A percentile compares a stretch with the other conserved stretches of the same genome.
Evolutionary conservation across 192 early-diverging fungal genomes (phyloP).

Genomic region (Diversispora epigaea): DNA sequence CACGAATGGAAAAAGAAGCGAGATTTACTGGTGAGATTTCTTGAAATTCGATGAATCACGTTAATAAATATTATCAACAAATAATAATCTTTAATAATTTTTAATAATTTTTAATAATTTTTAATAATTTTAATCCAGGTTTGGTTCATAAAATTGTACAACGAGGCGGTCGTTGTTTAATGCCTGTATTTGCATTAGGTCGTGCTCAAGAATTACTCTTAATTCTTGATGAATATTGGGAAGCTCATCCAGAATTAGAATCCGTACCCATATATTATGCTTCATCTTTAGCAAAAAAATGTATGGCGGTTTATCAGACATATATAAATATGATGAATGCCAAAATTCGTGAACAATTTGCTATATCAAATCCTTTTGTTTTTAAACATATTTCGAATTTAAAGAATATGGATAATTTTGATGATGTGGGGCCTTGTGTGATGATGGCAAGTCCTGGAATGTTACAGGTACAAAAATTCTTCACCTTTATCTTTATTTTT

Average conservation of each 20-base stretch:
- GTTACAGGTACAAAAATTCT: slow-evolving; percentile 68
- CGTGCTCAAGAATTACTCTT: slow-evolving; percentile 94
- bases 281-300: slow-evolving; percentile 90
- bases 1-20: slow-evolving; percentile 87
- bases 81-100: background rate
- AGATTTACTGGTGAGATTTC: slow-evolving; percentile 70
- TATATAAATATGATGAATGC: slow-evolving; percentile 99
- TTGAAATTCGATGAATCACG: background rate
- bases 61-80: background rate
- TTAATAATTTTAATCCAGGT: slow-evolving; percentile 31
- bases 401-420: slow-evolving; percentile 82
- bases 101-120: background rate
- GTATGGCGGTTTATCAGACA: slow-evolving; percentile 95
- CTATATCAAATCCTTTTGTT: slow-evolving; percentile 88
- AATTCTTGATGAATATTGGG: slow-evolving; percentile 98
- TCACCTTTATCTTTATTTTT: background rate
- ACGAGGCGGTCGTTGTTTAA: slow-evolving; percentile 86
- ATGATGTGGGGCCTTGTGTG: slow-evolving; percentile 95
- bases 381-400: slow-evolving; percentile 95
- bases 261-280: slow-evolving; percentile 95
- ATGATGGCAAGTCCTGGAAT: slow-evolving; percentile 99
- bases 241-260: slow-evolving; percentile 82
- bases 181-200: slow-evolving; percentile 97
- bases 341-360: slow-evolving; percentile 85
- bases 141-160: slow-evolving; percentile 81